Evolutionary conservation across 306 rosid species (phyloP).

Genomic region (Prunus campanulata): DNA sequence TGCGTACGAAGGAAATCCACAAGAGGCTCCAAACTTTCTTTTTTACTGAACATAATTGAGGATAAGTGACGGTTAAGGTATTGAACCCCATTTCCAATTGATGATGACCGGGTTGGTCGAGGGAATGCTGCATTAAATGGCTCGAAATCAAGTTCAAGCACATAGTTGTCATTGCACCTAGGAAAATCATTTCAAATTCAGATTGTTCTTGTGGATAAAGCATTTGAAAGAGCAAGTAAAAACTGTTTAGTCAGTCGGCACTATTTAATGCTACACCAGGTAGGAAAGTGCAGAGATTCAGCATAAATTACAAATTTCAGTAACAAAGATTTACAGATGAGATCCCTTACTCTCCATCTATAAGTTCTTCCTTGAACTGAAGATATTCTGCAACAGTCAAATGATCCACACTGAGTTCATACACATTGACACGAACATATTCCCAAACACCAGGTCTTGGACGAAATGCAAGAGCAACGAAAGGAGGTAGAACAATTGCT

Average conservation of each 20-base stretch:
- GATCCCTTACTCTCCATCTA: slow-evolving; percentile 49
- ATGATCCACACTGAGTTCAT: slow-evolving; percentile 73
- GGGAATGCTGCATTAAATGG: slow-evolving; percentile 90
- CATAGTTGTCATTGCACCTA: slow-evolving; percentile 41
- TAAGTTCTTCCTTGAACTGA: slow-evolving; percentile 67
- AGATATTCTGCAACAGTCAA: slow-evolving; percentile 71
- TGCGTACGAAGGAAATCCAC: slow-evolving; percentile 87
- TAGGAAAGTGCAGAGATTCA: slow-evolving; percentile 9
- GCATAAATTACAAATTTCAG: background rate
- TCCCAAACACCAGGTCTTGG: slow-evolving; percentile 85
- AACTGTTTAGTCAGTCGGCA: background rate
- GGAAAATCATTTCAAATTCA: background rate
- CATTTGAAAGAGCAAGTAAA: background rate
- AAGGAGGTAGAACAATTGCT: slow-evolving; percentile 76
- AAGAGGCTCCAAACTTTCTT: slow-evolving; percentile 73
- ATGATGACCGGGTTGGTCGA: slow-evolving; percentile 78
- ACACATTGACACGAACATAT: slow-evolving; percentile 68
- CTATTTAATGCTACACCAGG: background rate
- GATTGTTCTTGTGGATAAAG: background rate
- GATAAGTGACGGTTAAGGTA: slow-evolving; percentile 97
- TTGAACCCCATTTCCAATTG: slow-evolving; percentile 96
- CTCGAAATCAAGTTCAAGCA: slow-evolving; percentile 88
- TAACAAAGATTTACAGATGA: slow-evolving; percentile 15
- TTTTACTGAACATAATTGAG: slow-evolving; percentile 76
- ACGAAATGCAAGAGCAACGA: slow-evolving; percentile 70